Conservation (phyloP, 768 basidiomycete species). For the Hirschioporus abietinus region DNA sequence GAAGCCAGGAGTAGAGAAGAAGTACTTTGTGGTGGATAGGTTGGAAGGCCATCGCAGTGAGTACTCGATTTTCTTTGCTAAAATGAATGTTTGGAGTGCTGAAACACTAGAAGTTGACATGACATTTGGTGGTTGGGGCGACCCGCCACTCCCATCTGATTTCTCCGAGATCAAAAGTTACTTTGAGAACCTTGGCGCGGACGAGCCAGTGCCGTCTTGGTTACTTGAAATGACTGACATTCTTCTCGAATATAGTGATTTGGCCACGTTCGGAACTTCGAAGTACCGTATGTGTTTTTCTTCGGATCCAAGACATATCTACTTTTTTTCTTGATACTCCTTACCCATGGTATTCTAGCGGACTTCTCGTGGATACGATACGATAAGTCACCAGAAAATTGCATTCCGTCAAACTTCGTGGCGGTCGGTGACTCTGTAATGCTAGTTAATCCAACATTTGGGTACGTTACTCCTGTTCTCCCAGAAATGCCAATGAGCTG, state of each 20-base stretch:
- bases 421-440: conserved; percentile 32
- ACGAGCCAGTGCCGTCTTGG: conserved; percentile 23
- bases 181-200: not conserved
- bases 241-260: conserved; percentile 22
- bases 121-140: not conserved
- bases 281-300: conserved; percentile 17
- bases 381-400: conserved; percentile 13
- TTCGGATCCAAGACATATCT: too few relatives aligned
- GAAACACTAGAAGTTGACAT: not conserved
- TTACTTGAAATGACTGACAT: conserved; percentile 23
- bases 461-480: conserved; percentile 8
- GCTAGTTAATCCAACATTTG: conserved; percentile 21
- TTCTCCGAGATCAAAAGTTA: not conserved
- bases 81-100: not conserved
- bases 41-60: not conserved
- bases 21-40: not conserved
- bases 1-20: not conserved
- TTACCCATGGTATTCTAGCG: conserved; percentile 16
- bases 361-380: conserved; percentile 22
- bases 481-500: not conserved
- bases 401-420: conserved; percentile 28
- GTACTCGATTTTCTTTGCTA: not conserved
- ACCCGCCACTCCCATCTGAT: not conserved
- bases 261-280: conserved; percentile 7
- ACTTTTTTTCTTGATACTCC: conserved; percentile 2